A percentile compares a stretch with the other conserved stretches of the same genome.
phyloP scores from a whole-genome alignment of 164 flowering plant genomes.

The Chimonanthus salicifolius region DNA sequence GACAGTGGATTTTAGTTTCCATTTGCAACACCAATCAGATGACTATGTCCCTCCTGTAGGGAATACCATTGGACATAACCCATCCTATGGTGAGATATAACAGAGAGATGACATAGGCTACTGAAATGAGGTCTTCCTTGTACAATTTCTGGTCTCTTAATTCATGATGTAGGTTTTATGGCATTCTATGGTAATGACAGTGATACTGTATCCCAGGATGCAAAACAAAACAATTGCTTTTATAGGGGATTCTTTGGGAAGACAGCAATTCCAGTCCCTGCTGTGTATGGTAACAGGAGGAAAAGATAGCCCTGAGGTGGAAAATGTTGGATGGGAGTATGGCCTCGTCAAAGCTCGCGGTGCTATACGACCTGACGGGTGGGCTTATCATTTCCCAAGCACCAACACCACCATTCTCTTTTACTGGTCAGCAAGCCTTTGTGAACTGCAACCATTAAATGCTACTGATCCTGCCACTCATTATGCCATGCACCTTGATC shows the following conservation, averaged over 20 bases:
- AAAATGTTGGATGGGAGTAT: constrained; percentile 56
- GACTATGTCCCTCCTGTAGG: neutral
- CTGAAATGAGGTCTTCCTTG: neutral
- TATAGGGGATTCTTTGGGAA: constrained; percentile 72
- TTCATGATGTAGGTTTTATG: neutral
- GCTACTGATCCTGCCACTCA: constrained; percentile 30
- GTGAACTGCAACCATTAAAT: constrained; percentile 52
- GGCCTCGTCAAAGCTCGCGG: constrained; percentile 57
- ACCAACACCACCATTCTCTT: constrained; percentile 71
- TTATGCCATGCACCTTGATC: constrained; percentile 75
- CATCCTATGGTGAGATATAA: neutral
- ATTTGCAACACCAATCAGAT: no score
- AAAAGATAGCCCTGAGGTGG: constrained; percentile 44
- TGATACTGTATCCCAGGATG: constrained; percentile 42
- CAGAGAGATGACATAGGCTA: no score
- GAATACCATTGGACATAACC: neutral
- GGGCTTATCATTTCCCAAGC: constrained; percentile 59
- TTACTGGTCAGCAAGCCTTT: constrained; percentile 76
- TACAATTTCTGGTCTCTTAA: neutral
- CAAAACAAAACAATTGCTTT: constrained; percentile 64
- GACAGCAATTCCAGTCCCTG: constrained; percentile 79
- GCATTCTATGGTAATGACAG: constrained; percentile 6
- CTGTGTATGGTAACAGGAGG: constrained; percentile 80
- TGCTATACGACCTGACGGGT: constrained; percentile 63
- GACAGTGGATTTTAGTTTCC: neutral